Evolutionary conservation across 495 filamentous ascomycete species (phyloP), one percentile per base, ranked within the genome.

Genomic region (Xylaria longipes): DNA sequence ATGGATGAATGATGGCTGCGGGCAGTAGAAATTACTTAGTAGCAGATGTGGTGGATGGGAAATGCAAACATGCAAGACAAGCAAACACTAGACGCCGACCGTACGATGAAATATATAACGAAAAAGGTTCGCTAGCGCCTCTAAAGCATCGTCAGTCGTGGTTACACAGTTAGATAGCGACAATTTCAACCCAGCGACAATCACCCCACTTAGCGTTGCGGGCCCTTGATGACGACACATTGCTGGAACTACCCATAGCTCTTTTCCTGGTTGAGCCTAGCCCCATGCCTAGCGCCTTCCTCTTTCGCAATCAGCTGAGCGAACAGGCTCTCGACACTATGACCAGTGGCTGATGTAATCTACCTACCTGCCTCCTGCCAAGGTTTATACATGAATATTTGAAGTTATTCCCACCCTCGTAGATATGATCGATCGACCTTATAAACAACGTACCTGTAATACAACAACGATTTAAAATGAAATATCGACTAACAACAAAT

Each of bases 181-280:
- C 46, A 50, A 57, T 57, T 56, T 25, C 35, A 58, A 17, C 54
- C 17, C 31, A 35, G 15, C 54, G 12, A 33, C 15, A 3, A 0
- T 33, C 7, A 22, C 17, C 8, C 45, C 63, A 65, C 62, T 65
- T 15, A 12, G 29, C 43, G 3, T 25, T 65, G 25, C 17, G 41
- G 46, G 46, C n/a, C 48, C 11, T 29, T n/a, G 20, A 68, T 68
- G 65, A 68, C 65, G 65, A 58, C 65, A 68, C 31, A 27, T 31
- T 27, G 31, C 64, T 46, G 6, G 35, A 43, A 35, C 52, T 58
- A 58, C 27, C 52, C 65, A 45, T 46, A 58, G 66, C 66, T 68
- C 39, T 39, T 58, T 68, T 33, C 66, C 66, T 35, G 33, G 7
- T 29, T n/a, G 3, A 35, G 66, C 50, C 11, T 60, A 68, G 25